phyloP scores from a whole-genome alignment of 192 early-diverging fungal species.

The Backusella circina region DNA sequence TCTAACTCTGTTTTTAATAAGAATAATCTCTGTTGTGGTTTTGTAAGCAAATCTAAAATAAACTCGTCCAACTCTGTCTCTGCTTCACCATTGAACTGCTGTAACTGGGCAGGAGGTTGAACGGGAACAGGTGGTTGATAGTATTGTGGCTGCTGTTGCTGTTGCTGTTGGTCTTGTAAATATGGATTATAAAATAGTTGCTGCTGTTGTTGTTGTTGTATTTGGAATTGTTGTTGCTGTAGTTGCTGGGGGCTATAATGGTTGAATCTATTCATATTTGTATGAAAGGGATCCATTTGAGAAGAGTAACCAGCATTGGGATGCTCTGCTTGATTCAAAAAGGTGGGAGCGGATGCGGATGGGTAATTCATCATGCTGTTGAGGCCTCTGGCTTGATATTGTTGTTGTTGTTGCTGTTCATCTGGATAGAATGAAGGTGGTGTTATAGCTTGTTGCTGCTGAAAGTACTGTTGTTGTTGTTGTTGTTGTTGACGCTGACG shows the following conservation, averaged over 20 bases:
- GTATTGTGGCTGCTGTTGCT: background rate
- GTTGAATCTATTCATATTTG: background rate
- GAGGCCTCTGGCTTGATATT: background rate
- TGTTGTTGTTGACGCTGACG: background rate
- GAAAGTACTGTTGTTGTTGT: background rate
- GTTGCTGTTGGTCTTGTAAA: background rate
- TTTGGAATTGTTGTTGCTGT: background rate
- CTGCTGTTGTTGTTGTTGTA: background rate
- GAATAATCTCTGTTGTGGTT: constrained; percentile 62
- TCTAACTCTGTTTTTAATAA: constrained; percentile 66
- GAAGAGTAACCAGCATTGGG: background rate
- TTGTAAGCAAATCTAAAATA: constrained; percentile 55
- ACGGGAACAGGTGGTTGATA: background rate
- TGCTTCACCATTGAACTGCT: background rate
- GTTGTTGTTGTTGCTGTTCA: background rate
- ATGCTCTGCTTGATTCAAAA: background rate
- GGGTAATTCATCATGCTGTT: background rate
- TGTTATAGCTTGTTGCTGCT: background rate
- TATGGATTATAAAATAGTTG: background rate
- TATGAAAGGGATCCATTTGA: background rate
- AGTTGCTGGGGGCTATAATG: background rate
- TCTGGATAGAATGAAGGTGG: background rate
- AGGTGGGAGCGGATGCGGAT: background rate
- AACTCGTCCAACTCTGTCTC: constrained; percentile 48
- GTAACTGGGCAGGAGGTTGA: background rate